Percentiles rank a stretch among this genome's conserved stretches.
phyloP scores from a whole-genome alignment of 805 yeast genomes.

The Saccharomycopsis amapae region DNA sequence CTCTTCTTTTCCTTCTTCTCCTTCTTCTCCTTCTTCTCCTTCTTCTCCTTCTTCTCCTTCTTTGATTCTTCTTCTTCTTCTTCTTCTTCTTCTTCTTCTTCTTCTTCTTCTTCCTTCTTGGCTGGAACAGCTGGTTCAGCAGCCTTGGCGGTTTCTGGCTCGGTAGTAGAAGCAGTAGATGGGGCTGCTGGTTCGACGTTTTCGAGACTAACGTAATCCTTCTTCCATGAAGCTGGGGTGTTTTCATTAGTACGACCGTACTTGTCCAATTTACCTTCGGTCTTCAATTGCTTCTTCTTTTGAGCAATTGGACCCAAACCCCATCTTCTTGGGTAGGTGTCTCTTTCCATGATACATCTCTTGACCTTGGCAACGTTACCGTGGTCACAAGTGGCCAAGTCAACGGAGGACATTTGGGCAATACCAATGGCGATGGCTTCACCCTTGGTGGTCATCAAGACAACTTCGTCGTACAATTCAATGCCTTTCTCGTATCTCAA shows the following conservation, averaged over 20 bases:
- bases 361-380: constrained; percentile 98
- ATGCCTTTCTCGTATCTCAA: constrained; percentile 96
- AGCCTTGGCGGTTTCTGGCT: too few relatives aligned
- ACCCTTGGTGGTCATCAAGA: constrained; percentile 96
- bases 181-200: constrained; percentile 45
- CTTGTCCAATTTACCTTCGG: constrained; percentile 95
- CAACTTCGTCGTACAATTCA: constrained; percentile 96
- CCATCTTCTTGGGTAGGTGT: constrained; percentile 99
- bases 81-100: constrained; percentile 48
- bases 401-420: constrained; percentile 98
- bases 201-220: constrained; percentile 66
- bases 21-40: constrained; percentile 46
- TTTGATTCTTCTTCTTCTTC: constrained; percentile 58
- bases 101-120: constrained; percentile 33
- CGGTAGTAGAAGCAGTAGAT: constrained; percentile 28
- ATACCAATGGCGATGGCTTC: constrained; percentile 98
- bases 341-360: constrained; percentile 99
- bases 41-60: constrained; percentile 46
- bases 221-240: constrained; percentile 92
- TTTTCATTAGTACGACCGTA: constrained; percentile 89
- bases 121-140: constrained; percentile 39
- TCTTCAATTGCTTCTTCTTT: constrained; percentile 96
- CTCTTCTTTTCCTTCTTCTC: constrained; percentile 37
- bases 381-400: constrained; percentile 92
- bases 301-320: constrained; percentile 98